These are phyloP conservation scores for Adansonia digitata DNA, from an alignment of 345 rosid species.

Conservation along the genomic window DNA sequence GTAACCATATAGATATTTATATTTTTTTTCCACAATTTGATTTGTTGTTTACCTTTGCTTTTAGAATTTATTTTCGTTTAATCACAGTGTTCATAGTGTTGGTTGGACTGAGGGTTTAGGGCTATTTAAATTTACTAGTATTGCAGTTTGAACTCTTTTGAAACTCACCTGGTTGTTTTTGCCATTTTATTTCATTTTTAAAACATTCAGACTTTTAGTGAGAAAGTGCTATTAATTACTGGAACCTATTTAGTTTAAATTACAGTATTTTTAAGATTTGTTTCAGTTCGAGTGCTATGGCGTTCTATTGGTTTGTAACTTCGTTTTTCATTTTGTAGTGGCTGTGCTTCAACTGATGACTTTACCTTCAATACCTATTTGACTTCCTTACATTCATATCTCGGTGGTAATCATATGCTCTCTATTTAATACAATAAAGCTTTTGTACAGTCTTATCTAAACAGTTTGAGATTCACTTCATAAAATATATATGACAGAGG, in stretches of 20 bases:
- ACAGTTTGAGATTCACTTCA: constrained; percentile 4
- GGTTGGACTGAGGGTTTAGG: neutral
- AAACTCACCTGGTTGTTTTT: neutral
- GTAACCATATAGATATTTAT: neutral
- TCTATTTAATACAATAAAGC: neutral
- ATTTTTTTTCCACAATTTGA: neutral
- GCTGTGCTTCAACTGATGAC: constrained; percentile 29
- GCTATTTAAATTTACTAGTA: neutral
- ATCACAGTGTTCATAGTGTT: neutral
- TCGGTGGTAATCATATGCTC: constrained; percentile 58
- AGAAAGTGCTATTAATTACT: neutral
- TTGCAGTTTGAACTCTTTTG: neutral
- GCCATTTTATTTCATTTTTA: neutral
- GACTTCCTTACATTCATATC: constrained; percentile 85
- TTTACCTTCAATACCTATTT: constrained; percentile 59
- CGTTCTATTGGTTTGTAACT: neutral
- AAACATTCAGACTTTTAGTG: neutral
- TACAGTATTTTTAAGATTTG: neutral
- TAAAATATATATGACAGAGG: constrained; percentile 43
- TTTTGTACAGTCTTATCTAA: neutral
- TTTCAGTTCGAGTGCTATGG: neutral
- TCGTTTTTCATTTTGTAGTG: constrained; percentile 25
- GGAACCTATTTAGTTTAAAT: neutral
- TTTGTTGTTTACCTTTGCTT: neutral
- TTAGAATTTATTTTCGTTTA: neutral